phyloP scores from a whole-genome alignment of 148 eudicot genomes.

The Linanthus parryae region DNA sequence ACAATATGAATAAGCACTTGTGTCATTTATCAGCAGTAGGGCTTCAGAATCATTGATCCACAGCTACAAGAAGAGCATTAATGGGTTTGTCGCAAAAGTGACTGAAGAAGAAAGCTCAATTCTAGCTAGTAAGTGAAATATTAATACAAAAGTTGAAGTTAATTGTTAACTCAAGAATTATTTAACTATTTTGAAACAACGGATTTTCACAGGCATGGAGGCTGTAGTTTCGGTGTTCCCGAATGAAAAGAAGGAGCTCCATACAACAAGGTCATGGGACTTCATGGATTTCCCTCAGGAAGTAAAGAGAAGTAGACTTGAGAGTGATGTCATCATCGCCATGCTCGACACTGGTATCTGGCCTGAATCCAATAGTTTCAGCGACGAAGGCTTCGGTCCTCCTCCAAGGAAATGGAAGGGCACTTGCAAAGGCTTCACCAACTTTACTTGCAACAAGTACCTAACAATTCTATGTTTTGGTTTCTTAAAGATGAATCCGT shows the following conservation, averaged over 20 bases:
- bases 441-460: conserved; percentile 56
- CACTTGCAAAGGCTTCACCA: conserved; percentile 19
- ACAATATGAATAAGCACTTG: too few relatives aligned
- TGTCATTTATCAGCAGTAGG: conserved; percentile 8
- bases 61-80: conserved; percentile 25
- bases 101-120: conserved; percentile 11
- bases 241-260: conserved; percentile 12
- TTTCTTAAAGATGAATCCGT: too few relatives aligned
- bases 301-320: conserved; percentile 16
- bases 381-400: conserved; percentile 32
- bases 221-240: conserved; percentile 43
- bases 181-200: too few relatives aligned
- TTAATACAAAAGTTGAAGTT: neutral
- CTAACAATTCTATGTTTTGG: too few relatives aligned
- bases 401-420: conserved; percentile 47
- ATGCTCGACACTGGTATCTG: conserved; percentile 39
- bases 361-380: conserved; percentile 48
- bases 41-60: conserved; percentile 17
- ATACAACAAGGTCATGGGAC: conserved; percentile 48
- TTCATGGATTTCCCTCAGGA: conserved; percentile 34
- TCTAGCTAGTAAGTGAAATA: conserved; percentile 16
- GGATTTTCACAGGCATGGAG: conserved; percentile 15
- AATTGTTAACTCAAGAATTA: too few relatives aligned
- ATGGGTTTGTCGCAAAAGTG: conserved; percentile 22
- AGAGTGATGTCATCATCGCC: conserved; percentile 33